phyloP scores from a whole-genome alignment of 139 green algal genomes.

The Desmodesmus armatus region DNA sequence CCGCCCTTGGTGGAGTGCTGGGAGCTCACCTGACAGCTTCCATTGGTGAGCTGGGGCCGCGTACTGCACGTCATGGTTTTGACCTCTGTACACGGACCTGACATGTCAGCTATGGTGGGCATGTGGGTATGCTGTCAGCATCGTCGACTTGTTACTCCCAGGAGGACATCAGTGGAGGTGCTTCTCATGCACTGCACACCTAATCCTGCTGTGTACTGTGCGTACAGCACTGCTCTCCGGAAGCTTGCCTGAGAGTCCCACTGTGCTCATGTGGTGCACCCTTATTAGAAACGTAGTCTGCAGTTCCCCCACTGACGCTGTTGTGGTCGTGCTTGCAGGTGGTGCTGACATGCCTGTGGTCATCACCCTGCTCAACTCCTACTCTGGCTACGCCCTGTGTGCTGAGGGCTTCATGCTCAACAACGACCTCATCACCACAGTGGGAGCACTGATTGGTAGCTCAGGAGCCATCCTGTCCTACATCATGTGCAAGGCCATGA shows the following conservation, averaged over 20 bases:
- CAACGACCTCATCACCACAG: slow-evolving; percentile 84
- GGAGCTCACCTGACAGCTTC: slow-evolving; percentile 88
- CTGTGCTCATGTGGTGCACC: neutral
- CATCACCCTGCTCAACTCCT: slow-evolving; percentile 92
- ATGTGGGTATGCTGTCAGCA: too few species aligned
- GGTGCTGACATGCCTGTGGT: slow-evolving; percentile 93
- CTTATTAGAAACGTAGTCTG: too few species aligned
- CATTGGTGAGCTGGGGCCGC: slow-evolving; percentile 68
- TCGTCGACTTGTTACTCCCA: too few species aligned
- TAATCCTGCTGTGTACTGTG: too few species aligned
- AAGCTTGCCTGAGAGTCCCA: neutral
- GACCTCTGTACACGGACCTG: too few species aligned
- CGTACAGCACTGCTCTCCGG: neutral
- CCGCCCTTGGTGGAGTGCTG: slow-evolving; percentile 73
- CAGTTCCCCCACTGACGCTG: too few species aligned
- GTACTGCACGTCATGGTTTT: too few species aligned
- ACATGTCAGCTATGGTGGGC: too few species aligned
- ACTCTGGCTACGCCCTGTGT: slow-evolving; percentile 88
- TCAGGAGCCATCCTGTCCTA: slow-evolving; percentile 91
- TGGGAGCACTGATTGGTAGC: slow-evolving; percentile 90
- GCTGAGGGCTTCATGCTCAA: slow-evolving; percentile 93
- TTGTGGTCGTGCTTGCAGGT: neutral
- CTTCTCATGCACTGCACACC: too few species aligned
- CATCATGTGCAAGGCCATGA: slow-evolving; percentile 97
- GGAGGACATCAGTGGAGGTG: too few species aligned